A percentile compares a stretch with the other conserved stretches of the same genome.
These are phyloP conservation scores for Asterophora lycoperdoides DNA, from an alignment of 768 basidiomycete genomes.

Conservation along the genomic window DNA sequence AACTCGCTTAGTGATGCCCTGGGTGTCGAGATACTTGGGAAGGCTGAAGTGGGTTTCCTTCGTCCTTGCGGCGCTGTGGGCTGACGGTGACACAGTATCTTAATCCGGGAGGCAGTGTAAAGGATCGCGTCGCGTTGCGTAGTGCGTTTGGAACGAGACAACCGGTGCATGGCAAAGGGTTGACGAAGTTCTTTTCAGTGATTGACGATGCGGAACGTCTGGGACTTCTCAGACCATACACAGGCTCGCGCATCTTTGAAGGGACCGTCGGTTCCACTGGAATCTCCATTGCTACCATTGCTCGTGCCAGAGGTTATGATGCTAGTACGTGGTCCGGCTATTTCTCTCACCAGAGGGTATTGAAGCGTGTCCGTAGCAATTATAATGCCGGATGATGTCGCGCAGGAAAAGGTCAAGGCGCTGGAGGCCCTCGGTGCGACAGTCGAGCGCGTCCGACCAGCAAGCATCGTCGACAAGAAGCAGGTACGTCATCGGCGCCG, in stretches of 20 bases:
- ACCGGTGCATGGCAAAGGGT: not conserved
- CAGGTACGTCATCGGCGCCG: slow-evolving; percentile 49
- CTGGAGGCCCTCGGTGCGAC: slow-evolving; percentile 79
- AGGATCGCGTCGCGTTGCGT: slow-evolving; percentile 92
- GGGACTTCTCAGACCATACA: slow-evolving; percentile 79
- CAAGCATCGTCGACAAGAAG: slow-evolving; percentile 95
- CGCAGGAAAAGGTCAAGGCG: slow-evolving; percentile 86
- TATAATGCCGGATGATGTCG: slow-evolving; percentile 87
- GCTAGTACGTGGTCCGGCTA: slow-evolving; percentile 49
- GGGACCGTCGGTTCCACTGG: slow-evolving; percentile 96
- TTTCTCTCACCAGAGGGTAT: not conserved
- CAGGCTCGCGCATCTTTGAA: slow-evolving; percentile 92
- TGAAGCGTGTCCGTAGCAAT: slow-evolving; percentile 49
- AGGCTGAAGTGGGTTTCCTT: slow-evolving; percentile 69
- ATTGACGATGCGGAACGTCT: slow-evolving; percentile 88
- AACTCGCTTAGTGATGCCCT: slow-evolving; percentile 87
- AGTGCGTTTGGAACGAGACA: slow-evolving; percentile 44
- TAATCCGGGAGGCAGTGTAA: slow-evolving; percentile 97
- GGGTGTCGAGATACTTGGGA: slow-evolving; percentile 92
- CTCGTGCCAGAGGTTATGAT: slow-evolving; percentile 86
- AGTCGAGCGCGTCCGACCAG: slow-evolving; percentile 89
- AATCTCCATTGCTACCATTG: slow-evolving; percentile 93
- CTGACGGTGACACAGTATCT: slow-evolving; percentile 55
- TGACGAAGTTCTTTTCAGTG: slow-evolving; percentile 45
- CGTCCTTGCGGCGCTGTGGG: not conserved